Evolutionary conservation across 768 basidiomycete species (phyloP), one percentile per base, ranked within the genome.

Genomic region (Lepiota subincarnata): DNA sequence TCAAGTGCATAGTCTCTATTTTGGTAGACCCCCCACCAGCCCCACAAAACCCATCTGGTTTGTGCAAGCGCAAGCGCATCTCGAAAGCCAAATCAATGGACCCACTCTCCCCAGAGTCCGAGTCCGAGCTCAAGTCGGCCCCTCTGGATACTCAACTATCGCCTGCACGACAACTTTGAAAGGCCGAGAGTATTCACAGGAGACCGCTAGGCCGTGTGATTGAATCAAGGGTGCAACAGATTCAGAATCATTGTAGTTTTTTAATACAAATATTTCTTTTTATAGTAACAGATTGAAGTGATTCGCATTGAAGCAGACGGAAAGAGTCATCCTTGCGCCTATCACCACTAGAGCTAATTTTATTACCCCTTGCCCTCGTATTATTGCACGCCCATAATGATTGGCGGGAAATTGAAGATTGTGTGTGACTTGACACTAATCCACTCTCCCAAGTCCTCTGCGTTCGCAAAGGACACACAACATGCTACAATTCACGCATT

Each of bases 281-380:
- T n/a, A n/a, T n/a, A n/a, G n/a, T n/a, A n/a, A n/a, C n/a, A n/a
- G n/a, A n/a, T n/a, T n/a, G n/a, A n/a, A n/a, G n/a, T n/a, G n/a
- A n/a, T n/a, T n/a, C n/a, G n/a, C n/a, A n/a, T n/a, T n/a, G n/a
- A n/a, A n/a, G n/a, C n/a, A n/a, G n/a, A n/a, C n/a, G n/a, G n/a
- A n/a, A n/a, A n/a, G n/a, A n/a, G n/a, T n/a, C n/a, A n/a, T n/a
- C n/a, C n/a, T n/a, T n/a, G n/a, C n/a, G n/a, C n/a, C n/a, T n/a
- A n/a, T n/a, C n/a, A n/a, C n/a, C n/a, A n/a, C n/a, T n/a, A n/a
- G n/a, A n/a, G n/a, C n/a, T n/a, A n/a, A n/a, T n/a, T n/a, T n/a
- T n/a, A n/a, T n/a, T 98, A 97, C 62, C 98, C 97, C 69, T 93
- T 91, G 64, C 96, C 96, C 68, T 98, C 95, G 61, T 89, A 98